Percentiles rank a stretch among this genome's conserved stretches.
phyloP scores from a whole-genome alignment of 1,284 basidiomycete species.

The Leucoagaricus sp. region DNA sequence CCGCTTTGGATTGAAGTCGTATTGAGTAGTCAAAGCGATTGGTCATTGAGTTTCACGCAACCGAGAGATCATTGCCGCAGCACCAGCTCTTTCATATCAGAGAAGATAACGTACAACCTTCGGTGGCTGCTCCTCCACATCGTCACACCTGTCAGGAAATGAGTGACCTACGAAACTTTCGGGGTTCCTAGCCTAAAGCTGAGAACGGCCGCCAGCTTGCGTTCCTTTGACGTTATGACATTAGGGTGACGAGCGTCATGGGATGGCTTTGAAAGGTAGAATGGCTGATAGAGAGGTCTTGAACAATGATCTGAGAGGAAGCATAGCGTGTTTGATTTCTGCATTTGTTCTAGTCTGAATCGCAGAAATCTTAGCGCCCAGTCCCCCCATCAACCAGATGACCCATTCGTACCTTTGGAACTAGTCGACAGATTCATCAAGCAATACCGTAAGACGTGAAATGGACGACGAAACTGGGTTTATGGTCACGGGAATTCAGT shows the following conservation, averaged over 20 bases:
- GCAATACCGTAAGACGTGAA: constrained; percentile 6
- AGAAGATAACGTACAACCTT: neutral
- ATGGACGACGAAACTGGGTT: neutral
- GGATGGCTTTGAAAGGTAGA: neutral
- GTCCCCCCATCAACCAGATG: neutral
- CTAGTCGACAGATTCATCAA: neutral
- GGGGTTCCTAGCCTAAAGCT: neutral
- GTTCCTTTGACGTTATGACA: neutral
- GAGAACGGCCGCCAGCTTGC: neutral
- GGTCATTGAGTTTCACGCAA: neutral
- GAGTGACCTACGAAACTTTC: neutral
- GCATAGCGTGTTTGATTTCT: neutral
- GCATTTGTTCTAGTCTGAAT: neutral
- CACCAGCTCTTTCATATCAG: neutral
- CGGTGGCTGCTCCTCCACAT: neutral
- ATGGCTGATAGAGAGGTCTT: constrained; percentile 1
- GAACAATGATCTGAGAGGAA: neutral
- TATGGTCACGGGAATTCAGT: constrained; percentile 6
- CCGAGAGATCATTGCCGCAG: constrained; percentile 1
- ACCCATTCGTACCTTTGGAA: neutral
- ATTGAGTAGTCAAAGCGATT: neutral
- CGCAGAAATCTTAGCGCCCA: neutral
- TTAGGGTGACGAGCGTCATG: neutral
- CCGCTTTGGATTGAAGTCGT: neutral
- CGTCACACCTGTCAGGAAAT: too few species aligned